Base-by-base conservation (phyloP, 768 basidiomycete species). In the Calocera viscosa region DNA sequence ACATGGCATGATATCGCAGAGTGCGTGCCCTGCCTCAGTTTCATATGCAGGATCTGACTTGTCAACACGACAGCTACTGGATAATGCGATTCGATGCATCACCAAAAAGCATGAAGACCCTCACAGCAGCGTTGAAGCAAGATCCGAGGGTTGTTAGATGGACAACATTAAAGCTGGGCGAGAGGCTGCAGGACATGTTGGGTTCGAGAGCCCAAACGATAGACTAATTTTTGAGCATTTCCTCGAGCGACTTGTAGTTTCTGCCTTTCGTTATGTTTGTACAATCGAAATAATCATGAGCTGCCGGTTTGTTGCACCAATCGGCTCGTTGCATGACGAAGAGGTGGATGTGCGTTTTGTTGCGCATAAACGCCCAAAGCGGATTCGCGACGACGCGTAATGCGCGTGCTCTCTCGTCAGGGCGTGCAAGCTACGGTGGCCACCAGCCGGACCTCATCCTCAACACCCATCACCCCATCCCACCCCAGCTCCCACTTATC, bases 61-160 rank as follows among this genome's bases (percentile, higher is more conserved):
- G 66, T 2, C 22, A 2, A 22, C 24, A 11, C 28, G 35, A 22
- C 71, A 94, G 92, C 71, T 93, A 93, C 75, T 94, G 91, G 91
- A 86, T 88, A 2, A 83, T 95, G 80, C 84, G 91, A 73, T 95
- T 94, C 74, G 93, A 95, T 79, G 84, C 90, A 2, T 88, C 88
- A 10, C 92, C 92, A 12, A 79, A 79, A 40, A 86, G 84, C 0
- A 79, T 94, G 63, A 78, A 79, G 5, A 78, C 82, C 0, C 79
- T 95, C n/a, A 84, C 85, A 70, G 76, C 78, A 10, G 79, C 88
- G 66, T 82, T 94, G 75, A 84, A 87, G 8, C 80, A 81, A 65
- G 93, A 95, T 72, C 91, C 91, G 12, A 84, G 88, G 34, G 90
- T 95, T 16, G 78, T 95, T 65, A 83, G 91, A 22, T 89, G 88